Conservation (phyloP, 2,329 filamentous ascomycete genomes). For the Aspergillus sp. region DNA sequence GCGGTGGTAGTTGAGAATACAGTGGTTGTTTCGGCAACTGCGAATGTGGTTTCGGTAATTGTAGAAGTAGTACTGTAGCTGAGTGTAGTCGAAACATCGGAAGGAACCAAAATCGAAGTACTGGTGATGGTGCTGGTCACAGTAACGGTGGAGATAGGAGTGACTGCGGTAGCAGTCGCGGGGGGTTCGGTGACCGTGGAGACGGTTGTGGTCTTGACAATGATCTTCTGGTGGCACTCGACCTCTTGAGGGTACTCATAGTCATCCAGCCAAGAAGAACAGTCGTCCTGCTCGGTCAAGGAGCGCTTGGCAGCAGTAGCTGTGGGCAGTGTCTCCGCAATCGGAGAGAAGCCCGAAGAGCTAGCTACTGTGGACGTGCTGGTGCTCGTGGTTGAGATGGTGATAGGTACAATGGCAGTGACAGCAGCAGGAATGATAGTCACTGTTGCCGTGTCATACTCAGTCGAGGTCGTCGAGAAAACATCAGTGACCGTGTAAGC, state of each 20-base stretch:
- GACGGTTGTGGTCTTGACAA: constrained; percentile 1
- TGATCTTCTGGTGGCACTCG: constrained; percentile 2
- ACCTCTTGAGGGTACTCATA: constrained; percentile 1
- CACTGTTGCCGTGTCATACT: not conserved
- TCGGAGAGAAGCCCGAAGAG: not conserved
- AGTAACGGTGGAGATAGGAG: not conserved
- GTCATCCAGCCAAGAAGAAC: not conserved
- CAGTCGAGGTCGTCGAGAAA: not conserved
- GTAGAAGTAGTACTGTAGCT: constrained; percentile 3
- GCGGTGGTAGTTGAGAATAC: not conserved
- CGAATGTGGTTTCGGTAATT: not conserved
- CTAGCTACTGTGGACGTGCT: not conserved
- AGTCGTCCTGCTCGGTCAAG: not conserved
- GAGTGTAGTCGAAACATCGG: not conserved
- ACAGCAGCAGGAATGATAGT: not conserved
- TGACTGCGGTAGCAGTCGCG: not conserved
- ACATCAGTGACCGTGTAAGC: not conserved
- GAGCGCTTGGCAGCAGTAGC: not conserved
- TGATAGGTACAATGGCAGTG: not conserved
- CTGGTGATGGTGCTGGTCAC: not conserved
- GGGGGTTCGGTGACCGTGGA: not conserved
- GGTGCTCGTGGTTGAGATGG: not conserved
- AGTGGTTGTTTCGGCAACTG: not conserved
- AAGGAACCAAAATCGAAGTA: not conserved
- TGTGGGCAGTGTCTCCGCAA: not conserved